Evolutionary conservation across 495 filamentous ascomycete genomes (phyloP), one percentile per base, ranked within the genome.

Genomic region (Aspergillus carlsbadensis): DNA sequence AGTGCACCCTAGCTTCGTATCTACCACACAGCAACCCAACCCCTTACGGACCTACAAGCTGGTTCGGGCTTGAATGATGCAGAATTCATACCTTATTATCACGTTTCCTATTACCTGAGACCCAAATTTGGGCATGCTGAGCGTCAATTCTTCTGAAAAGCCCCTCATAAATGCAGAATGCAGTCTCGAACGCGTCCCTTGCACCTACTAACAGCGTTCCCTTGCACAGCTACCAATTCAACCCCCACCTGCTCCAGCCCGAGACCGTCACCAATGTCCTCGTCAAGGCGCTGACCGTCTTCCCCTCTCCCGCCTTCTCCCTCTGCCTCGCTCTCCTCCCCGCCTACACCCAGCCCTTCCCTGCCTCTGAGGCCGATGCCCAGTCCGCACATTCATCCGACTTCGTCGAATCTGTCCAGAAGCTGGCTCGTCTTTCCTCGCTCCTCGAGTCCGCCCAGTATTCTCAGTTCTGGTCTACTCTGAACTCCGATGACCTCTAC

Each of bases 71-170:
- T 65, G 21, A 61, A 57, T 74, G 88, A 96, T 90, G 90, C 88
- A 81, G 67, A 72, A 82, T 66, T 52, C 75, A 65, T 66, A 65
- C 62, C 82, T 65, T 60, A 65, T 68, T 62, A 64, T 66, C 86
- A 94, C 91, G 93, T 97, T 96, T 96, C 90, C 91, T 96, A 97
- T 96, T 96, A 96, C 84, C 91, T 89, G 91, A 96, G 66, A 63
- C 63, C 64, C 66, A 47, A 59, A 59, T 43, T 58, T 43, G 64
- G 70, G 59, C 54, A 63, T 72, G 71, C 69, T 69, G 70, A 71
- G 65, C 60, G 62, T 61, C 58, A 56, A 56, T 65, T 63, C 62
- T 67, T 58, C 67, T 69, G 66, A 74, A 68, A 61, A 56, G 26
- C 48, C 31, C 54, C 29, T 48, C 51, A 60, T 52, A 17, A 34